Percentiles rank a stretch among this genome's conserved stretches.
phyloP scores from a whole-genome alignment of 768 basidiomycete genomes.

The Exidia glandulosa region DNA sequence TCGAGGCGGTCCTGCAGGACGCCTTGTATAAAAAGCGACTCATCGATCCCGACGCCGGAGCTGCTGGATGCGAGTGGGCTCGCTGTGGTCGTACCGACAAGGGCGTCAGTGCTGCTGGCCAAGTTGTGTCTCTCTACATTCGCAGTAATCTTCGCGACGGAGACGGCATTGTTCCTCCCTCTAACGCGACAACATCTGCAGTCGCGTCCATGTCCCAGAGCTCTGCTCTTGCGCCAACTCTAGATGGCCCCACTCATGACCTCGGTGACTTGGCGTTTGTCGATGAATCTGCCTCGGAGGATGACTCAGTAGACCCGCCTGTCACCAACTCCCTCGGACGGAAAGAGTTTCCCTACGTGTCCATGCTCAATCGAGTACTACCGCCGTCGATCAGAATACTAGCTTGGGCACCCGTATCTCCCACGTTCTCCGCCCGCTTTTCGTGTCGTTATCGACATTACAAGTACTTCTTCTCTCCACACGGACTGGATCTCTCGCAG shows the following conservation, averaged over 20 bases:
- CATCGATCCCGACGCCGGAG: constrained; percentile 59
- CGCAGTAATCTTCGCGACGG: constrained; percentile 45
- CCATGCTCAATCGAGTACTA: constrained; percentile 75
- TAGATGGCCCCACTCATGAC: constrained; percentile 2
- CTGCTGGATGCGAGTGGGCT: constrained; percentile 84
- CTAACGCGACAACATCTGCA: background rate
- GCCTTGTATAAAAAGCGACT: constrained; percentile 70
- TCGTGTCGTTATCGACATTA: constrained; percentile 84
- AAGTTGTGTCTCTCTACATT: constrained; percentile 88
- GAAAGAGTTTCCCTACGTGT: constrained; percentile 64
- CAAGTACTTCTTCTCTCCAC: constrained; percentile 87
- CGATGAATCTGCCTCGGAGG: constrained; percentile 20
- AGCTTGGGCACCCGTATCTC: constrained; percentile 85
- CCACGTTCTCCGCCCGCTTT: constrained; percentile 78
- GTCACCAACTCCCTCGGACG: constrained; percentile 11
- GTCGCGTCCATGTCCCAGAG: background rate
- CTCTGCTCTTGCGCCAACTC: constrained; percentile 3
- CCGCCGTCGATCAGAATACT: constrained; percentile 83
- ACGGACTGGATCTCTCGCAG: constrained; percentile 50
- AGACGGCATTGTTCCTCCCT: background rate
- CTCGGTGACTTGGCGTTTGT: constrained; percentile 11
- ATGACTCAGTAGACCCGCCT: constrained; percentile 10
- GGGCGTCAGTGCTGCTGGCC: constrained; percentile 89
- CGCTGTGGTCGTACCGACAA: constrained; percentile 90
- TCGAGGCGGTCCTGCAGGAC: constrained; percentile 76